Base-by-base conservation (phyloP, 495 filamentous ascomycete species). In the Neurospora sp. region DNA sequence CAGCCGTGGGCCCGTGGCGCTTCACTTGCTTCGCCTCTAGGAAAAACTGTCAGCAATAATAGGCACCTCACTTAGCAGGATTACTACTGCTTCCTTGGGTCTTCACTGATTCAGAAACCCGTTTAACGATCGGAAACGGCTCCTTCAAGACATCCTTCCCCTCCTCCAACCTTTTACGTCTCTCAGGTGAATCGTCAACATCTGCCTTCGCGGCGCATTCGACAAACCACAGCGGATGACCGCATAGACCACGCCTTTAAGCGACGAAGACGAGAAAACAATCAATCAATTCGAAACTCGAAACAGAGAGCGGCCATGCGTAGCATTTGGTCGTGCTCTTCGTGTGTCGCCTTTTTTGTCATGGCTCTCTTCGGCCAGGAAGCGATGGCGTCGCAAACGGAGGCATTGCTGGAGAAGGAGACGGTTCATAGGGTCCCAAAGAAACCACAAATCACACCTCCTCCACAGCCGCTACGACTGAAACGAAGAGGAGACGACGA, bases 371-470 rank as follows among this genome's bases (percentile, higher is more conserved):
- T 80, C 6, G 75, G 75, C 69, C 65, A 74, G 35, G 71, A 75
- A 68, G 72, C 75, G 61, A 68, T 73, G 41, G 76, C 75, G 65
- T 74, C 75, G 72, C 78, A 76, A 44, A 69, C 69, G 38, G 71
- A 37, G 73, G 37, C 22, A 72, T 48, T 71, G 71, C 9, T 69
- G 37, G 31, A 48, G 72, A 74, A 69, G 9, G 73, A 78, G 68
- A 48, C 79, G 9, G 53, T 81, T 12, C 83, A 82, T 40, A 75
- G 77, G 69, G 71, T 84, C 18, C 75, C 82, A 20, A 85, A 86
- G 75, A 79, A 65, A 9, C 53, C 53, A 65, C 27, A 65, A 9
- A 65, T 18, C 53, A 65, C 53, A 65, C 53, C 27, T 65, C 53
- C 53, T 65, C 53, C 78, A 14, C 77, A 79, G 37, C 53, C 53